Percentiles rank a stretch among this genome's conserved stretches.
Evolutionary conservation across 805 yeast genomes (phyloP).

Genomic region (Sungouiozyma intestinalis): DNA sequence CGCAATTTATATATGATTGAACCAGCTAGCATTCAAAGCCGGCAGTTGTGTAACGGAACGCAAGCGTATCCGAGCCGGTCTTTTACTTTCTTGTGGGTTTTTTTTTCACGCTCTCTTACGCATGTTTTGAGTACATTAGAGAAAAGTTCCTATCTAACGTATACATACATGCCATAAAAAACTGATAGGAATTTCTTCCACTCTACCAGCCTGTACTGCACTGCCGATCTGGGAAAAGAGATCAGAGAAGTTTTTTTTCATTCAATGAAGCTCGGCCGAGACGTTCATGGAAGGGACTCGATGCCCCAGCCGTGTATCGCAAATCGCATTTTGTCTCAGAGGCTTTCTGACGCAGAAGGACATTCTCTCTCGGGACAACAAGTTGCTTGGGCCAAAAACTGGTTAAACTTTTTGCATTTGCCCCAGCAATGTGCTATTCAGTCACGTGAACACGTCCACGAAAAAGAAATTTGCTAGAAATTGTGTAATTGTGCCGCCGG

Average conservation of each 20-base stretch:
- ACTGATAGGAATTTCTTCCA: not conserved
- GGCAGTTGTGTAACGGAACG: not conserved
- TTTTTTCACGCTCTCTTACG: too few relatives aligned
- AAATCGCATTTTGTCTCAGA: not conserved
- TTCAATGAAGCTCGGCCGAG: not conserved
- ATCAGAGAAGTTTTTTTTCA: not conserved
- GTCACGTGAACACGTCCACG: too few relatives aligned
- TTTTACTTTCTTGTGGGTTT: too few relatives aligned
- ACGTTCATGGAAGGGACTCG: too few relatives aligned
- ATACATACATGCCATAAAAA: too few relatives aligned
- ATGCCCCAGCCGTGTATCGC: not conserved
- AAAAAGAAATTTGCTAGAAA: too few relatives aligned
- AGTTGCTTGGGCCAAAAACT: not conserved
- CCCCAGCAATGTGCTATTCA: too few relatives aligned
- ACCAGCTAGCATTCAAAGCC: too few relatives aligned
- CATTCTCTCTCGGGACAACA: not conserved
- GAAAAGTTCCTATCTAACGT: too few relatives aligned
- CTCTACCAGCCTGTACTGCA: not conserved
- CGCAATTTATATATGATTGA: too few relatives aligned
- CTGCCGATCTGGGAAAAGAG: not conserved
- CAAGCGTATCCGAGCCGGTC: not conserved
- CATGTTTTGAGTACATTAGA: too few relatives aligned
- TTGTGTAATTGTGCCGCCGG: too few relatives aligned
- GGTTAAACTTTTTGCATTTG: not conserved
- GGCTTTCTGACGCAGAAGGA: not conserved